Evolutionary conservation across 495 filamentous ascomycete species (phyloP), one percentile per base, ranked within the genome.

Genomic region (Lasiosphaeriaceae sp.): DNA sequence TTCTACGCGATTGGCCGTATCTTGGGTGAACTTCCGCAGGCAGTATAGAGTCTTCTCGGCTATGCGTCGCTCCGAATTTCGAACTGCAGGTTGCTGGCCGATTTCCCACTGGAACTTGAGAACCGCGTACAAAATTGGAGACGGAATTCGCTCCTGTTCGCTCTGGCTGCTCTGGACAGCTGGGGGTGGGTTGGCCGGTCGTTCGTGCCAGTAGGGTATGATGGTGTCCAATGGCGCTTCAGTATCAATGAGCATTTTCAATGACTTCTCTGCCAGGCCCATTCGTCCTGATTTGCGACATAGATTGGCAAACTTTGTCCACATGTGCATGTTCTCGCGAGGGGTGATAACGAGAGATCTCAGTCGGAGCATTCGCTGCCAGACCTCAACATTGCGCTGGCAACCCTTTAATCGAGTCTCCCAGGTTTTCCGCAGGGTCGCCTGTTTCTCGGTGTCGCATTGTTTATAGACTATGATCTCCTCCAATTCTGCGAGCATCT

Each of bases 381-480:
- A 99, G 8, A 97, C 92, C 63, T 99, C 94, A 20, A 96, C 93
- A 62, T 97, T 97, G 41, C 93, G 86, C 69, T 97, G 93, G 61
- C 94, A 96, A 20, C 94, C 94, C 59, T 92, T 92, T 20, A 99
- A 79, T 56, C 94, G 87, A 56, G 88, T 92, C 66, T 93, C 95
- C 94, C 94, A 99, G 14, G 95, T 99, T 41, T 82, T 77, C 22
- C 95, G 84, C 87, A 99, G 88, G 11, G 88, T 91, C 21, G 87
- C 89, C 70, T 92, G 90, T 74, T 93, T 96, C 58, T 90, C 86
- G 39, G 93, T 87, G 54, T 85, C 83, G 57, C 88, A 88, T 64
- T 97, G 92, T 74, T 99, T 97, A 74, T 97, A 99, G 4, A 84
- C 84, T 62, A 99, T 97, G 63, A 99, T 92, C 69, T 99, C 94